Conservation (phyloP, 1,284 basidiomycete genomes). For the Malassezia dermatis region DNA sequence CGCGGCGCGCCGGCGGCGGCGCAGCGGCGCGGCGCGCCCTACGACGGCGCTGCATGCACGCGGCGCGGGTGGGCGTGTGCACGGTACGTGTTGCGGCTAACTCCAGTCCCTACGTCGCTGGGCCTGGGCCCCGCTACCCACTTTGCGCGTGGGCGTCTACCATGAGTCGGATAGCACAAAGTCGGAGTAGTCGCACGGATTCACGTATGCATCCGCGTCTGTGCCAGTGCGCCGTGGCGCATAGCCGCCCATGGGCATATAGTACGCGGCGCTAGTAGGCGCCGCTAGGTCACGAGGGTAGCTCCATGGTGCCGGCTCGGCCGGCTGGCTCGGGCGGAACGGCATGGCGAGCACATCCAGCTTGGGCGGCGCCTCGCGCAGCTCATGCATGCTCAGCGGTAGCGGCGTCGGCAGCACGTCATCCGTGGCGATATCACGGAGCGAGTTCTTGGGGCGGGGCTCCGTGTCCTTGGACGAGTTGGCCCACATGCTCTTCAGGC, state of each 20-base stretch:
- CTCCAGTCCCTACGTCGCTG: neutral
- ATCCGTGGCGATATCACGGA: slow-evolving; percentile 1
- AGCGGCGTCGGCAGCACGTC: slow-evolving; percentile 5
- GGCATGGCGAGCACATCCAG: slow-evolving; percentile 6
- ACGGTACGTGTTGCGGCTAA: neutral
- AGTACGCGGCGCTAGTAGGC: neutral
- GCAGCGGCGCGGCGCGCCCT: neutral
- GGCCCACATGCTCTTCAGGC: slow-evolving; percentile 9
- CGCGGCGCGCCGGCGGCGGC: neutral
- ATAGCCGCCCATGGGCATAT: neutral
- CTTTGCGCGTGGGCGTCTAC: slow-evolving; percentile 4
- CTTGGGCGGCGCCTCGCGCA: neutral
- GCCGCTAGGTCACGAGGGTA: neutral
- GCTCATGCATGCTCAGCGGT: neutral
- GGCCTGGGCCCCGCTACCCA: slow-evolving; percentile 1
- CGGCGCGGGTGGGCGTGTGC: slow-evolving; percentile 14
- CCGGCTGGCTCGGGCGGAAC: neutral
- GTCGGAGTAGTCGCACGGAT: slow-evolving; percentile 16
- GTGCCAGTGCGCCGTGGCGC: neutral
- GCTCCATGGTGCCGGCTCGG: neutral
- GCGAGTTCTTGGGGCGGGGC: slow-evolving; percentile 3
- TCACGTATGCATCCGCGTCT: neutral
- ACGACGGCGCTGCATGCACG: neutral
- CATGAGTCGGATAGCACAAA: slow-evolving; percentile 18
- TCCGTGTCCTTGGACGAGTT: neutral